These are phyloP conservation scores for Ascochyta clinopodiicola DNA, from an alignment of 2,329 filamentous ascomycete species.

Conservation along the genomic window DNA sequence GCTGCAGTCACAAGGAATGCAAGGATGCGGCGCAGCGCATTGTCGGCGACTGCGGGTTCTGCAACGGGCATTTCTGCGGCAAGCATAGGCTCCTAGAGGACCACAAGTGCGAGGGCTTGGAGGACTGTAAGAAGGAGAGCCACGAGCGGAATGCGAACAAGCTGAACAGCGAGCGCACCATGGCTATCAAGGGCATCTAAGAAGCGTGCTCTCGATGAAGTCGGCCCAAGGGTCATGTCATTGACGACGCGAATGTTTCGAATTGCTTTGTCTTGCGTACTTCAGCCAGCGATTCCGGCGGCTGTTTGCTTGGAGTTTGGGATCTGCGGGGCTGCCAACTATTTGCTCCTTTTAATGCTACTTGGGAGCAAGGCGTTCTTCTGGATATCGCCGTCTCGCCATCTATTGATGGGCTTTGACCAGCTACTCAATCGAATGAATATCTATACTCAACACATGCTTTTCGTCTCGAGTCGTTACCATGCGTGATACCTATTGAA, in stretches of 20 bases:
- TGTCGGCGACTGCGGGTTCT: conserved; percentile 95
- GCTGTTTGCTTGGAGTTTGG: conserved; percentile 13
- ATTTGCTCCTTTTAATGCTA: not conserved
- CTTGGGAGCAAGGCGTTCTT: conserved; percentile 14
- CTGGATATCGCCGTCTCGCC: conserved; percentile 3
- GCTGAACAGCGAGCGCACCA: conserved; percentile 89
- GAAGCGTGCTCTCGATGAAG: conserved; percentile 13
- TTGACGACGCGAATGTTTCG: not conserved
- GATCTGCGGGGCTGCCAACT: conserved; percentile 11
- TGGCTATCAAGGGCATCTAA: conserved; percentile 89
- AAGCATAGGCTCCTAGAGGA: conserved; percentile 94
- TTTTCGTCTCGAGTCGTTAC: not conserved
- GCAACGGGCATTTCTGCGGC: conserved; percentile 90
- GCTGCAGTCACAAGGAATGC: conserved; percentile 90
- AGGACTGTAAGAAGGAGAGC: conserved; percentile 97
- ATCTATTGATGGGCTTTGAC: conserved; percentile 1
- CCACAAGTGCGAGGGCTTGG: conserved; percentile 89
- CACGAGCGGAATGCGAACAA: conserved; percentile 93
- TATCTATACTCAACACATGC: conserved; percentile 4
- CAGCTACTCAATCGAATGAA: conserved; percentile 7
- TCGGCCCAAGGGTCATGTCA: not conserved
- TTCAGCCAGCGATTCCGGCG: conserved; percentile 14
- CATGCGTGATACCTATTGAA: not conserved
- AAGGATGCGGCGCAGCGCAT: conserved; percentile 87
- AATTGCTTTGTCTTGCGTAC: conserved; percentile 9